Evolutionary conservation across 768 basidiomycete species (phyloP).

Genomic region (Clitopilus passeckerianus): DNA sequence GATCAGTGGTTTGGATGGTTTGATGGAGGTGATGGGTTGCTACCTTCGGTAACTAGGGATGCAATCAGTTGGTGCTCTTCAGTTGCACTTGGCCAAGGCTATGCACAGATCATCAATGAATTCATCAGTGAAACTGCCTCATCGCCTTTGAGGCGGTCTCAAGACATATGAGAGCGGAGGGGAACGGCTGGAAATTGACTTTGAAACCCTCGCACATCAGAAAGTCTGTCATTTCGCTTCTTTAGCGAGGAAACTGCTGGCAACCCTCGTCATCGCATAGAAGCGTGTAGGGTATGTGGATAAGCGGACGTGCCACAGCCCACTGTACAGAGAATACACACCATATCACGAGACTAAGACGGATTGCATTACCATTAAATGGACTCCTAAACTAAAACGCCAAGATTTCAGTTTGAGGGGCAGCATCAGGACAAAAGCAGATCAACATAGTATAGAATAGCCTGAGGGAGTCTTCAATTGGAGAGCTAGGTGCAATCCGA

Average conservation of each 20-base stretch:
- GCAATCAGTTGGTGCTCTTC: neutral
- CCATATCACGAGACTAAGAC: too few relatives aligned
- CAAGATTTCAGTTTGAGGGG: too few relatives aligned
- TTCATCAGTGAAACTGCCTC: neutral
- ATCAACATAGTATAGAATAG: too few relatives aligned
- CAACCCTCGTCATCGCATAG: too few relatives aligned
- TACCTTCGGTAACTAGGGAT: neutral
- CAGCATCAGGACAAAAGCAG: too few relatives aligned
- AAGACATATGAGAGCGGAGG: neutral
- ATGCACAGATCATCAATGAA: neutral
- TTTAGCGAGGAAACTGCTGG: neutral
- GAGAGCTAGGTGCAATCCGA: too few relatives aligned
- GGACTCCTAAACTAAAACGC: too few relatives aligned
- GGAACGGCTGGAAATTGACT: neutral
- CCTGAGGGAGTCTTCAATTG: too few relatives aligned
- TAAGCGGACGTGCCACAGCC: too few relatives aligned
- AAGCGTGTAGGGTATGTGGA: too few relatives aligned
- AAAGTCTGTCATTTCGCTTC: neutral
- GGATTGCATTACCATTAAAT: too few relatives aligned
- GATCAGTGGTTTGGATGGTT: slow-evolving; percentile 6
- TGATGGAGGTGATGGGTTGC: slow-evolving; percentile 11
- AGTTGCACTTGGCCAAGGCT: neutral
- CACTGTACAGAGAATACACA: too few relatives aligned
- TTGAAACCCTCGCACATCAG: neutral
- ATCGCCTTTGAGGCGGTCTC: neutral